These are phyloP conservation scores for Aureobasidium lini DNA, from an alignment of 2,329 filamentous ascomycete species.

Conservation along the genomic window DNA sequence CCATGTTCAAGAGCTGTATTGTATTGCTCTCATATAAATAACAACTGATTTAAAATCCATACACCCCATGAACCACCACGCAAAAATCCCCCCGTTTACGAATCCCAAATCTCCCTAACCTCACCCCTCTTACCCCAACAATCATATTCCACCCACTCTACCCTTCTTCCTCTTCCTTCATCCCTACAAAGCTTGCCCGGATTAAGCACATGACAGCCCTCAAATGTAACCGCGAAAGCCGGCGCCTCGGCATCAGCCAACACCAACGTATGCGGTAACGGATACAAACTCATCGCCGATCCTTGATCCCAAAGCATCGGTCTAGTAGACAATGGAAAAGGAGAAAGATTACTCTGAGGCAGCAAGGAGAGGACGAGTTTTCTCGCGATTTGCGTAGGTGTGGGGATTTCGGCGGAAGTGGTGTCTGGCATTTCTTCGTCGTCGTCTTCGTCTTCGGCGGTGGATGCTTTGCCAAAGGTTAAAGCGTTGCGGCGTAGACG, in stretches of 20 bases:
- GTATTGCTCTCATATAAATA: too few species aligned
- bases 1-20: too few species aligned
- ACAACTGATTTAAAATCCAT: too few species aligned
- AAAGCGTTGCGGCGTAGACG: slow-evolving; percentile 72
- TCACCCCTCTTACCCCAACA: slow-evolving; percentile 53
- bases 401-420: slow-evolving; percentile 20
- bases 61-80: too few species aligned
- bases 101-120: slow-evolving; percentile 50
- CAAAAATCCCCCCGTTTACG: neutral
- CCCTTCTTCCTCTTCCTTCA: slow-evolving; percentile 55
- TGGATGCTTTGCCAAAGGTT: slow-evolving; percentile 50
- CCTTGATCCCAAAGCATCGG: slow-evolving; percentile 89
- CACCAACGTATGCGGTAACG: slow-evolving; percentile 75
- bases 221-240: slow-evolving; percentile 82
- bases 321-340: slow-evolving; percentile 70
- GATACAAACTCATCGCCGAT: slow-evolving; percentile 71
- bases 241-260: slow-evolving; percentile 75
- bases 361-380: slow-evolving; percentile 77
- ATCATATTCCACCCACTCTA: slow-evolving; percentile 84
- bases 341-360: slow-evolving; percentile 81
- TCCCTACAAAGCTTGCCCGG: slow-evolving; percentile 63
- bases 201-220: slow-evolving; percentile 94
- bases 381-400: slow-evolving; percentile 21
- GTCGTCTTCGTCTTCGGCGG: slow-evolving; percentile 23
- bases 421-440: slow-evolving; percentile 18